Evolutionary conservation across 768 basidiomycete genomes (phyloP).

Genomic region (Leucosporidium yakuticum): DNA sequence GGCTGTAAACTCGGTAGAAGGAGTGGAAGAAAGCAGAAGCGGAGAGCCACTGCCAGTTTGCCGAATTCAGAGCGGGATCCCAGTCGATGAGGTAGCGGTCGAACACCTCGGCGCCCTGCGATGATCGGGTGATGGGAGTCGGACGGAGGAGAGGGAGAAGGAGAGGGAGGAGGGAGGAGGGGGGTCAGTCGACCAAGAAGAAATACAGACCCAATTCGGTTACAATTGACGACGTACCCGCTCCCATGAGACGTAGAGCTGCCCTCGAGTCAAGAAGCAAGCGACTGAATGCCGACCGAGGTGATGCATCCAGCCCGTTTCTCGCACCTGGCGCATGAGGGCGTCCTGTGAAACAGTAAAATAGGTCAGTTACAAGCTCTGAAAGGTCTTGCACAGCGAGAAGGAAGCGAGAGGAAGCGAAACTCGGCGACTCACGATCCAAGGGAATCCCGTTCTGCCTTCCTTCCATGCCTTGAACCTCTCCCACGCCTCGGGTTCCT

Average conservation of each 20-base stretch:
- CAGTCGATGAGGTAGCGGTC: slow-evolving; percentile 46
- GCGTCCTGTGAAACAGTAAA: slow-evolving; percentile 40
- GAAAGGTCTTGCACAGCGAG: no score
- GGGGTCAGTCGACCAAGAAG: no score
- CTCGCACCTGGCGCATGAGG: slow-evolving; percentile 44
- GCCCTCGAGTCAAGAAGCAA: slow-evolving; percentile 45
- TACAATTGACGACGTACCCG: slow-evolving; percentile 11
- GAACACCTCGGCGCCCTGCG: slow-evolving; percentile 45
- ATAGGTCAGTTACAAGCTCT: no score
- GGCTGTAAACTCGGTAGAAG: slow-evolving; percentile 36
- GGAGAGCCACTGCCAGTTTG: slow-evolving; percentile 42
- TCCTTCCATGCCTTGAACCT: slow-evolving; percentile 31
- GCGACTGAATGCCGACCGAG: slow-evolving; percentile 45
- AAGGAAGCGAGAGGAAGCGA: no score
- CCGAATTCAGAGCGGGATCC: slow-evolving; percentile 27
- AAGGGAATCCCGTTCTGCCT: slow-evolving; percentile 45
- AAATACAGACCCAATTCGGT: no score
- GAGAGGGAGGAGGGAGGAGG: no score
- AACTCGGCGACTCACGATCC: slow-evolving; percentile 29
- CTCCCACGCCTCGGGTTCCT: slow-evolving; percentile 30
- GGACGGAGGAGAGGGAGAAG: no score
- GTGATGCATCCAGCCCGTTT: slow-evolving; percentile 47
- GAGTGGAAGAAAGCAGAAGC: slow-evolving; percentile 45
- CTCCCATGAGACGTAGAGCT: slow-evolving; percentile 47
- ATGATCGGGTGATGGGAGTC: neutral